A percentile compares a stretch with the other conserved stretches of the same genome.
Conservation (phyloP, 331 rosid species). For the Acacia pycnantha region DNA sequence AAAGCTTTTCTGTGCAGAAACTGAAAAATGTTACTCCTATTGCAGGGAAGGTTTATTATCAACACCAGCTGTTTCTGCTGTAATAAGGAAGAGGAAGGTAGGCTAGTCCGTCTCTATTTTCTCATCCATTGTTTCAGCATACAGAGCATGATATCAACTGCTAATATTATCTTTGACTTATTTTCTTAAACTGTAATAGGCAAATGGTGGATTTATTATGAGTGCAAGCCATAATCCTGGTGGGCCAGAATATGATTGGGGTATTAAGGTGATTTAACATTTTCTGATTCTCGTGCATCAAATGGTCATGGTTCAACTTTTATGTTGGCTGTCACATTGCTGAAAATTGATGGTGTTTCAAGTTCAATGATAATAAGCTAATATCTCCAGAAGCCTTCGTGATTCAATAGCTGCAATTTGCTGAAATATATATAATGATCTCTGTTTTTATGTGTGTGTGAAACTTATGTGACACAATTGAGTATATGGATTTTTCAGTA, state of each 20-base stretch:
- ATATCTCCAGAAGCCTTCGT: constrained; percentile 15
- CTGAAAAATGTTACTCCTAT: constrained; percentile 24
- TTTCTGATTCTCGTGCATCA: constrained; percentile 21
- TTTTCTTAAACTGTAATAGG: constrained; percentile 49
- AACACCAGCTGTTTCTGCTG: constrained; percentile 98
- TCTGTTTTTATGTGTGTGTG: not conserved
- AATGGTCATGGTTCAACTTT: constrained; percentile 21
- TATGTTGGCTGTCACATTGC: constrained; percentile 9
- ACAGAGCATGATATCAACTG: constrained; percentile 17
- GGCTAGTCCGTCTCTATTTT: constrained; percentile 30
- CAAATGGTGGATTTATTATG: constrained; percentile 98
- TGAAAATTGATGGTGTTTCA: not conserved
- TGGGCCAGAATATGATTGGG: constrained; percentile 99
- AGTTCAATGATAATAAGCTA: not conserved
- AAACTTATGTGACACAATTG: not conserved
- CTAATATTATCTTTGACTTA: constrained; percentile 13
- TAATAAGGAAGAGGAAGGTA: constrained; percentile 87
- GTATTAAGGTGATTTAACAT: constrained; percentile 74
- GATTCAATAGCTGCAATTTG: constrained; percentile 16
- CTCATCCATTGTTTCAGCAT: constrained; percentile 27
- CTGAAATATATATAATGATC: constrained; percentile 2
- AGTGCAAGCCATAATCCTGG: constrained; percentile 99
- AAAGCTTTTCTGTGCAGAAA: constrained; percentile 4
- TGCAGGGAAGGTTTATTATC: constrained; percentile 91
- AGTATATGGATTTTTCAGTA: constrained; percentile 4